phyloP scores from a whole-genome alignment of 106 monocot genomes.

The Dendrobium catenatum region DNA sequence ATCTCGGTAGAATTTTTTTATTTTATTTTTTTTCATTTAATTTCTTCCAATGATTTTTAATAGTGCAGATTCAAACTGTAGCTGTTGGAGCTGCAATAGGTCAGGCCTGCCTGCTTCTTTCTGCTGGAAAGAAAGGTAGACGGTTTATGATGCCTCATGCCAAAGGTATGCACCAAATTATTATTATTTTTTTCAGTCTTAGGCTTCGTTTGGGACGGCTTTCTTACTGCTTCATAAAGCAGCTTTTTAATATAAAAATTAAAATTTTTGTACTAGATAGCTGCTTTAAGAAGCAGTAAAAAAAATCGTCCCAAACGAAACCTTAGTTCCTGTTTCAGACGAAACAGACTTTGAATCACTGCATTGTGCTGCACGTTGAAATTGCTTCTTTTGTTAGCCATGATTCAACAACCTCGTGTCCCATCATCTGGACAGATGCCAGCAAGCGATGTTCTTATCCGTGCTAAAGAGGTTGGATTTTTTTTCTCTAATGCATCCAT shows the following conservation, averaged over 20 bases:
- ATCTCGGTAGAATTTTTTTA: not conserved
- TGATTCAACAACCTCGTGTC: conserved; percentile 97
- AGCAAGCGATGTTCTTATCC: conserved; percentile 90
- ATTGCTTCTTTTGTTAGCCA: conserved; percentile 39
- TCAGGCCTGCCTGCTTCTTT: conserved; percentile 88
- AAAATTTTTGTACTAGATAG: too few relatives aligned
- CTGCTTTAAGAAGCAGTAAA: too few relatives aligned
- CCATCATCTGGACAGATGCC: conserved; percentile 92
- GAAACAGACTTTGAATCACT: not conserved
- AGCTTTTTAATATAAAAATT: too few relatives aligned
- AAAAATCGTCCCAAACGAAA: too few relatives aligned
- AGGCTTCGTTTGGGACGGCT: too few relatives aligned
- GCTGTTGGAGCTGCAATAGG: conserved; percentile 87
- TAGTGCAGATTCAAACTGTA: conserved; percentile 74
- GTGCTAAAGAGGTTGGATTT: conserved; percentile 83
- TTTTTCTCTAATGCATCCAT: not conserved
- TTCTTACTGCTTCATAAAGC: too few relatives aligned
- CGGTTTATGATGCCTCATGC: conserved; percentile 97
- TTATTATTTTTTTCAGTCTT: not conserved
- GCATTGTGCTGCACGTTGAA: not conserved
- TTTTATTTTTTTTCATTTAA: not conserved
- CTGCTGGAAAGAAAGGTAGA: conserved; percentile 92
- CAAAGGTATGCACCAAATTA: conserved; percentile 44
- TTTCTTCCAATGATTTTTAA: not conserved
- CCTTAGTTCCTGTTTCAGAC: too few relatives aligned